Evolutionary conservation across 2,329 filamentous ascomycete species (phyloP).

Genomic region (Dendrostoma leiphaemia): DNA sequence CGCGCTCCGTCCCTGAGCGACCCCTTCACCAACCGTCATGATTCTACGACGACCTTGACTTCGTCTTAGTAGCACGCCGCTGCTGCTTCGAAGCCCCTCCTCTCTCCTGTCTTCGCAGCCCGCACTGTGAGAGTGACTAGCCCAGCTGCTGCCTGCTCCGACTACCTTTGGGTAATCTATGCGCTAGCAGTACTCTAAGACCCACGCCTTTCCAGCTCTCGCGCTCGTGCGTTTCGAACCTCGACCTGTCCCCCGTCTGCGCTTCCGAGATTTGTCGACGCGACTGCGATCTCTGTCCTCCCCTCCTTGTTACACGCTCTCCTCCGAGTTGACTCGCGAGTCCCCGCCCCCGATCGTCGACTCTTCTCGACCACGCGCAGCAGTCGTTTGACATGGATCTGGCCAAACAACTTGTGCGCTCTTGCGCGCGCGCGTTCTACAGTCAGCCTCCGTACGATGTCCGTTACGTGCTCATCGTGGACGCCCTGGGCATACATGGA

Average conservation of each 20-base stretch:
- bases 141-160: neutral
- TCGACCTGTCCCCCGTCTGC: no score
- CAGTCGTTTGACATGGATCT: slow-evolving; percentile 42
- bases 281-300: no score
- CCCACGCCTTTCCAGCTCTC: no score
- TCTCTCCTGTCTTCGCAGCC: neutral
- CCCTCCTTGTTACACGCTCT: no score
- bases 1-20: slow-evolving; percentile 7
- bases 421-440: slow-evolving; percentile 74
- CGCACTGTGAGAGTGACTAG: neutral
- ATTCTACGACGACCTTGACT: slow-evolving; percentile 9
- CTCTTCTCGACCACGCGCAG: no score
- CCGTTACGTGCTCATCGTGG: slow-evolving; percentile 79
- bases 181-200: no score
- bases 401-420: slow-evolving; percentile 78
- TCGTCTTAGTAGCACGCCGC: slow-evolving; percentile 13
- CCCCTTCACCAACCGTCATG: slow-evolving; percentile 5
- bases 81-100: slow-evolving; percentile 3
- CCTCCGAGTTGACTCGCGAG: no score
- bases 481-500: slow-evolving; percentile 83
- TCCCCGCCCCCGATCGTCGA: no score
- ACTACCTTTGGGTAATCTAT: neutral
- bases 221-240: no score
- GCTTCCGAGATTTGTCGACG: no score
- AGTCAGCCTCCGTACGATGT: slow-evolving; percentile 58